A percentile compares a stretch with the other conserved stretches of the same genome.
Conservation (phyloP, 441 rosid genomes). For the Populus tomentosa region DNA sequence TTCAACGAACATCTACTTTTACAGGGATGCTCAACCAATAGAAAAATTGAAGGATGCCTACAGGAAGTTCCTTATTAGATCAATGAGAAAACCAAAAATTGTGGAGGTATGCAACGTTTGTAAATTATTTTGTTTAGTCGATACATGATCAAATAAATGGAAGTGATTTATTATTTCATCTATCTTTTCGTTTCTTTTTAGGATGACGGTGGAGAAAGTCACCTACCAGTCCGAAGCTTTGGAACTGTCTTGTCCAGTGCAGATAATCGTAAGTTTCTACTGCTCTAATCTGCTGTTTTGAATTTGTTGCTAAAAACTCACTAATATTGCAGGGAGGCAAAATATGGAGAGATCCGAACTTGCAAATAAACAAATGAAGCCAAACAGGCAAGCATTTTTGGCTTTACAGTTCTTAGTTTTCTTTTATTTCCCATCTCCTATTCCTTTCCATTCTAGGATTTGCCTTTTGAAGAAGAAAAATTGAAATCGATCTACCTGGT, state of each 20-base stretch:
- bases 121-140: not conserved
- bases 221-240: slow-evolving; percentile 59
- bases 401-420: not conserved
- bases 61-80: slow-evolving; percentile 53
- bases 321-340: slow-evolving; percentile 42
- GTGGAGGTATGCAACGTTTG: slow-evolving; percentile 33
- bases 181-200: slow-evolving; percentile 7
- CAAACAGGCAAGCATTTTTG: slow-evolving; percentile 40
- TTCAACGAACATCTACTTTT: not conserved
- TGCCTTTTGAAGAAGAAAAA: not conserved
- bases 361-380: slow-evolving; percentile 43
- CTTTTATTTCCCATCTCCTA: not conserved
- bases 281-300: slow-evolving; percentile 7
- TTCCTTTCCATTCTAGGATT: not conserved
- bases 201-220: slow-evolving; percentile 51
- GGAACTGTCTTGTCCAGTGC: slow-evolving; percentile 64
- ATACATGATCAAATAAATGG: not conserved
- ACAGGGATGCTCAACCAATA: slow-evolving; percentile 58
- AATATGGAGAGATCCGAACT: slow-evolving; percentile 30
- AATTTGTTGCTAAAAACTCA: slow-evolving; percentile 9
- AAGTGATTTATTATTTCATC: slow-evolving; percentile 3
- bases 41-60: slow-evolving; percentile 66
- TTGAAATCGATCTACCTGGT: not conserved
- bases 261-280: slow-evolving; percentile 46
- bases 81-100: slow-evolving; percentile 39